These are phyloP conservation scores for Tulasnella calospora DNA, from an alignment of 768 basidiomycete genomes.

Conservation along the genomic window DNA sequence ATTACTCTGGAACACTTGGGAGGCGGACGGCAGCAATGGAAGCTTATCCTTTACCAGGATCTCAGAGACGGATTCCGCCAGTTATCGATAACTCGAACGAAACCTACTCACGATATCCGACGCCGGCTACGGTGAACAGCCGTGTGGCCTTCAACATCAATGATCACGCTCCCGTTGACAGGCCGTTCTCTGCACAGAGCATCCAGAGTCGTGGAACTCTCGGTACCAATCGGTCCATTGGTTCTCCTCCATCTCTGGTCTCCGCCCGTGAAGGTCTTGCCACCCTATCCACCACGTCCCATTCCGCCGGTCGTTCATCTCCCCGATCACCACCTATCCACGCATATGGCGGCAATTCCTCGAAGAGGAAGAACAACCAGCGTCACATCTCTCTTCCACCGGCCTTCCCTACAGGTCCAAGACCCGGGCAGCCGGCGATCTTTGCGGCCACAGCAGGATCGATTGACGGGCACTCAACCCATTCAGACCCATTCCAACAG, in stretches of 20 bases:
- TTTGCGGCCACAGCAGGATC: not conserved
- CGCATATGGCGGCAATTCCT: not conserved
- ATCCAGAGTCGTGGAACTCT: conserved; percentile 13
- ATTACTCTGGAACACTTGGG: conserved; percentile 55
- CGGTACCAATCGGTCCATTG: conserved; percentile 3
- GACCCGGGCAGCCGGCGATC: not conserved
- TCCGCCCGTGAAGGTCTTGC: conserved; percentile 11
- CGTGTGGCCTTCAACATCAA: not conserved
- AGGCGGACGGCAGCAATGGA: conserved; percentile 21
- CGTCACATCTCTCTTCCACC: conserved; percentile 23
- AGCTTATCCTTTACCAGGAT: not conserved
- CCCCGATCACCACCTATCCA: not conserved
- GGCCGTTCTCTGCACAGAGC: conserved; percentile 24
- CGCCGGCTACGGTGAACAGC: not conserved
- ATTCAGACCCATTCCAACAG: conserved; percentile 11
- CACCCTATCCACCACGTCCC: not conserved
- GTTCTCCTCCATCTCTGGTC: conserved; percentile 11
- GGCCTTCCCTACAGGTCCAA: not conserved
- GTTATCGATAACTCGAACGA: conserved; percentile 17
- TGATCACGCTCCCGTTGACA: not conserved
- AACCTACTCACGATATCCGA: conserved; percentile 15
- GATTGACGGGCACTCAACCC: not conserved
- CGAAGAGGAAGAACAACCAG: not conserved
- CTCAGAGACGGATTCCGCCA: conserved; percentile 4
- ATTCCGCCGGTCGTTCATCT: not conserved